Percentiles rank a stretch among this genome's conserved stretches.
These are phyloP conservation scores for Salix brachista DNA, from an alignment of 345 rosid genomes.

Conservation along the genomic window DNA sequence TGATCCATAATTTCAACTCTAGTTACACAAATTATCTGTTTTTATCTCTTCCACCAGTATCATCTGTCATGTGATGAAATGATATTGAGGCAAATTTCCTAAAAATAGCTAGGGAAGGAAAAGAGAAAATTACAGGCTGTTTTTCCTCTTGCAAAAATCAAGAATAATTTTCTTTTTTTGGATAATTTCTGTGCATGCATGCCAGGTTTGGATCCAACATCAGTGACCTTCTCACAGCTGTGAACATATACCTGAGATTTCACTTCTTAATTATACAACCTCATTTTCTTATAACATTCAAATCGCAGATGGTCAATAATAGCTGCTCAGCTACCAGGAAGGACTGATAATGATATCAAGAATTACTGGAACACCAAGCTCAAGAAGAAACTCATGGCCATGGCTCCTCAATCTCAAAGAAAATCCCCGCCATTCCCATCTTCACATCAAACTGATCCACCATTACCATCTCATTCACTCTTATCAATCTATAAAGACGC, in stretches of 20 bases:
- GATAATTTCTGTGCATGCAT: conserved; percentile 32
- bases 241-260: not conserved
- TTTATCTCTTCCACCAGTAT: not conserved
- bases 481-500: conserved; percentile 28
- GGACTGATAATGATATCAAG: conserved; percentile 93
- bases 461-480: conserved; percentile 15
- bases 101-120: not conserved
- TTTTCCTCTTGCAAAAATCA: conserved; percentile 2
- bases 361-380: conserved; percentile 98
- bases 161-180: conserved; percentile 34
- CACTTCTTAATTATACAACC: conserved; percentile 10
- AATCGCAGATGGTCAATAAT: conserved; percentile 89
- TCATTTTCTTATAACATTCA: conserved; percentile 9
- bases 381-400: conserved; percentile 70
- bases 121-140: not conserved
- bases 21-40: not conserved
- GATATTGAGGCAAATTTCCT: not conserved
- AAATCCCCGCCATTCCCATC: conserved; percentile 38
- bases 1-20: not conserved
- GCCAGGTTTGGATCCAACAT: conserved; percentile 32
- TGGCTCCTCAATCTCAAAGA: conserved; percentile 41
- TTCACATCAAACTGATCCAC: conserved; percentile 23
- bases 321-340: conserved; percentile 91
- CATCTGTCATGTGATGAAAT: not conserved
- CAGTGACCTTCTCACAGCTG: conserved; percentile 19